Conservation (phyloP, 1,284 basidiomycete species). For the Ustilago esculenta region DNA sequence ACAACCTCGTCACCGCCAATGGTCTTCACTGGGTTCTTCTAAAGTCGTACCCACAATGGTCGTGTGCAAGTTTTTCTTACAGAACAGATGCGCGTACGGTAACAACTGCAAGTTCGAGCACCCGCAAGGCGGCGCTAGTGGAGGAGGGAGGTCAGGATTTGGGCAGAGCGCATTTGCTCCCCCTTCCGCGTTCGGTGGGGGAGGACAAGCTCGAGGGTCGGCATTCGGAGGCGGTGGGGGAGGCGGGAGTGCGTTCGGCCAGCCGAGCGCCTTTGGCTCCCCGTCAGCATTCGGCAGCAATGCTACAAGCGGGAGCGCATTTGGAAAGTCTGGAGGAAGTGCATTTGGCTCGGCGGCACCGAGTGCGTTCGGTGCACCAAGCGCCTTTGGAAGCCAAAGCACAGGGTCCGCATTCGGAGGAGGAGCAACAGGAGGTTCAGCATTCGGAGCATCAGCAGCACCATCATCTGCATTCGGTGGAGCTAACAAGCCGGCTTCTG, state of each 20-base stretch:
- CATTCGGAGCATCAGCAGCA: slow-evolving; percentile 13
- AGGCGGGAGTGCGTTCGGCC: slow-evolving; percentile 24
- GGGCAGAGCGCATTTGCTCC: slow-evolving; percentile 42
- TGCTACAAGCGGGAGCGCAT: slow-evolving; percentile 4
- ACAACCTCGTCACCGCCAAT: background rate
- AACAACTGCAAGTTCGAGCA: slow-evolving; percentile 56
- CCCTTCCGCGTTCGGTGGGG: slow-evolving; percentile 32
- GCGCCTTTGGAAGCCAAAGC: slow-evolving; percentile 1
- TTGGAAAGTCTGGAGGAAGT: slow-evolving; percentile 20
- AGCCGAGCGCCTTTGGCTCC: slow-evolving; percentile 33
- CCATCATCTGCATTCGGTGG: slow-evolving; percentile 18
- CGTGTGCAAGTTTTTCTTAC: slow-evolving; percentile 53
- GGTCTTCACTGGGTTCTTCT: background rate
- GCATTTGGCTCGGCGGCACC: slow-evolving; percentile 26
- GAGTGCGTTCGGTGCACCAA: slow-evolving; percentile 9
- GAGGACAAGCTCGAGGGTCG: background rate
- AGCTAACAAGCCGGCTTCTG: slow-evolving; percentile 12
- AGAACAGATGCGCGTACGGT: slow-evolving; percentile 49
- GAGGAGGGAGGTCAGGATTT: slow-evolving; percentile 21
- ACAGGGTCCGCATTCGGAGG: slow-evolving; percentile 14
- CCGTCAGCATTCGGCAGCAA: slow-evolving; percentile 33
- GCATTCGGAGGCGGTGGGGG: slow-evolving; percentile 14
- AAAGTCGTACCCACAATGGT: slow-evolving; percentile 19
- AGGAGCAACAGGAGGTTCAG: slow-evolving; percentile 5
- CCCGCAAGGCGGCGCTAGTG: slow-evolving; percentile 27